Conservation (phyloP, 2,329 filamentous ascomycete genomes). For the Talaromyces pinophilus region DNA sequence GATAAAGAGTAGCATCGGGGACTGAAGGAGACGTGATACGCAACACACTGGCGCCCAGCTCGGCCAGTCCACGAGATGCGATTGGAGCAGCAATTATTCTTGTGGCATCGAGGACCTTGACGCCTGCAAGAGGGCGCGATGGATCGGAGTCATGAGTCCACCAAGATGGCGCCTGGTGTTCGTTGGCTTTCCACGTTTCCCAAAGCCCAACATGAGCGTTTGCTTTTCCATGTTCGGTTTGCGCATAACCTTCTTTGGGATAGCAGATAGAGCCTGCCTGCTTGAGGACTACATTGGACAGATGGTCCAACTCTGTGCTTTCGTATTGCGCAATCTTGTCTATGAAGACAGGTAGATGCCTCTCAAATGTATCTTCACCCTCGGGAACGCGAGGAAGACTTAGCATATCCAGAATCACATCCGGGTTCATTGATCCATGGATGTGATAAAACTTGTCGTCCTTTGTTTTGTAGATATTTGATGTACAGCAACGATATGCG, state of each 20-base stretch:
- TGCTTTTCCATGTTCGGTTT: constrained; percentile 17
- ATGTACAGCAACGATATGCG: constrained; percentile 10
- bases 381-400: constrained; percentile 10
- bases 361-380: constrained; percentile 13
- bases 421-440: constrained; percentile 14
- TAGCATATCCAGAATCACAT: constrained; percentile 11
- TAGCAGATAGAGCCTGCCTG: constrained; percentile 5
- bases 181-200: constrained; percentile 15
- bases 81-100: constrained; percentile 53
- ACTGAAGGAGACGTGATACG: constrained; percentile 17
- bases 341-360: constrained; percentile 1
- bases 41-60: constrained; percentile 44
- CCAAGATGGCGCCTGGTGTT: constrained; percentile 35
- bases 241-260: constrained; percentile 1
- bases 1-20: constrained; percentile 13
- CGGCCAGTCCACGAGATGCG: constrained; percentile 46
- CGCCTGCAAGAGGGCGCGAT: constrained; percentile 47
- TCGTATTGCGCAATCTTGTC: constrained; percentile 10
- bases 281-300: constrained; percentile 4
- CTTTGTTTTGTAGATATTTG: constrained; percentile 15
- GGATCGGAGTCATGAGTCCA: constrained; percentile 45
- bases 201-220: constrained; percentile 13
- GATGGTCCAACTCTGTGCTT: constrained; percentile 3
- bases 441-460: constrained; percentile 13
- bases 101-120: constrained; percentile 53